A percentile compares a stretch with the other conserved stretches of the same genome.
Evolutionary conservation across 495 filamentous ascomycete species (phyloP).

Genomic region (Hypoxylon subgilvum): DNA sequence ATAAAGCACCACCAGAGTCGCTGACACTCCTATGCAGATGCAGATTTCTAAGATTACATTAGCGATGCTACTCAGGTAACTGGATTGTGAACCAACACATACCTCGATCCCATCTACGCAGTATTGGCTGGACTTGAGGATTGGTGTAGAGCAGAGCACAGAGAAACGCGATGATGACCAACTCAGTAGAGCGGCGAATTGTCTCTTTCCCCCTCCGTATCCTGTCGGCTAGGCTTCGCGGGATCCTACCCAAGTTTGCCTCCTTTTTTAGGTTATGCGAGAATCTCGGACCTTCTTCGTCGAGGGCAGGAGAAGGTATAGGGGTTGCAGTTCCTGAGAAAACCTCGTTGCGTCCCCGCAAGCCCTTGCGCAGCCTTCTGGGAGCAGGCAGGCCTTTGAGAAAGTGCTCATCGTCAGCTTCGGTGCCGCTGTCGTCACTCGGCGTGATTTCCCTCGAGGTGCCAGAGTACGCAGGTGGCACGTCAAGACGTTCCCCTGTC

Average conservation of each 20-base stretch:
- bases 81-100: slow-evolving; percentile 17
- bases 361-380: slow-evolving; percentile 74
- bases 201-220: slow-evolving; percentile 53
- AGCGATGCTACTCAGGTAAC: slow-evolving; percentile 10
- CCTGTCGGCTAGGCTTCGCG: slow-evolving; percentile 40
- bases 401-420: slow-evolving; percentile 86
- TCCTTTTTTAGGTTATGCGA: slow-evolving; percentile 35
- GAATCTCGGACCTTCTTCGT: slow-evolving; percentile 55
- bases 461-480: slow-evolving; percentile 26
- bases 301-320: slow-evolving; percentile 64
- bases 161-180: slow-evolving; percentile 52
- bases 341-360: slow-evolving; percentile 60
- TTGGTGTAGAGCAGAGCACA: slow-evolving; percentile 45
- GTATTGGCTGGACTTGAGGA: slow-evolving; percentile 41
- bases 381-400: slow-evolving; percentile 83
- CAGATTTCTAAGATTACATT: slow-evolving; percentile 42
- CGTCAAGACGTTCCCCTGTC: slow-evolving; percentile 16
- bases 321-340: slow-evolving; percentile 61
- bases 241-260: slow-evolving; percentile 30
- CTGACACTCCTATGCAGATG: slow-evolving; percentile 23
- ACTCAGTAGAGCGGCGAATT: slow-evolving; percentile 51
- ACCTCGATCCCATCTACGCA: slow-evolving; percentile 46
- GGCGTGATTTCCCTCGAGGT: slow-evolving; percentile 57
- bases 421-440: slow-evolving; percentile 85
- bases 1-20: slow-evolving; percentile 48